Conservation (phyloP, 2,329 filamentous ascomycete genomes). For the Parascedosporium putredinis region DNA sequence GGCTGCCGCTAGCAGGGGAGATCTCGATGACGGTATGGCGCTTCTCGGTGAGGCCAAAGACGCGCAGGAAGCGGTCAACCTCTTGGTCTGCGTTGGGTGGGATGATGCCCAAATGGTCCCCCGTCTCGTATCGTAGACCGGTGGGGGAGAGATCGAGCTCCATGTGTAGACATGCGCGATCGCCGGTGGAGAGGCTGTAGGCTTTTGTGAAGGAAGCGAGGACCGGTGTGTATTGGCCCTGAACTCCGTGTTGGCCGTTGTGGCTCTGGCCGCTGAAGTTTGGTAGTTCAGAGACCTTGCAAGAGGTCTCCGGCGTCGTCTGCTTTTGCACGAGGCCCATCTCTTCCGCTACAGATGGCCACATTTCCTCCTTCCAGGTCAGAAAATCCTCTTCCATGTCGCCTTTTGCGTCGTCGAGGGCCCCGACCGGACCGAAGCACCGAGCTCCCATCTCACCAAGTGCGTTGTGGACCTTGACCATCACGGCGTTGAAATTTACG, state of each 20-base stretch:
- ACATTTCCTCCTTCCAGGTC: conserved; percentile 23
- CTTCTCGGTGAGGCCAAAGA: conserved; percentile 17
- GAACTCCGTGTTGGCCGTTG: too few relatives aligned
- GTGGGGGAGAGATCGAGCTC: conserved; percentile 21
- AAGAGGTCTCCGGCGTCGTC: neutral
- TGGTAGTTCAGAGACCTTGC: conserved; percentile 51
- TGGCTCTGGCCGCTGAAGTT: too few relatives aligned
- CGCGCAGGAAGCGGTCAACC: conserved; percentile 16
- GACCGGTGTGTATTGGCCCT: too few relatives aligned
- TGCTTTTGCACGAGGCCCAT: conserved; percentile 16
- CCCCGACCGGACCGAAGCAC: conserved; percentile 17
- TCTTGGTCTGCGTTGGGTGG: conserved; percentile 23
- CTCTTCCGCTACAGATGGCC: conserved; percentile 11
- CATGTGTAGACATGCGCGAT: conserved; percentile 24
- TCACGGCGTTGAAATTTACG: conserved; percentile 25
- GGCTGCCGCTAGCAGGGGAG: conserved; percentile 13
- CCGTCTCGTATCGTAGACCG: conserved; percentile 22
- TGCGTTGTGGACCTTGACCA: conserved; percentile 18
- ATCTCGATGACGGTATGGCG: conserved; percentile 17
- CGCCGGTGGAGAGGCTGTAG: conserved; percentile 9
- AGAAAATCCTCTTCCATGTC: conserved; percentile 26
- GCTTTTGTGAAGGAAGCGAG: too few relatives aligned
- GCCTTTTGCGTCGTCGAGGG: conserved; percentile 21
- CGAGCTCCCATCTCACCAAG: conserved; percentile 18
- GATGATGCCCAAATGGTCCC: conserved; percentile 26